Evolutionary conservation across 2,329 filamentous ascomycete genomes (phyloP).

Genomic region (Pyrenochaeta sp.): DNA sequence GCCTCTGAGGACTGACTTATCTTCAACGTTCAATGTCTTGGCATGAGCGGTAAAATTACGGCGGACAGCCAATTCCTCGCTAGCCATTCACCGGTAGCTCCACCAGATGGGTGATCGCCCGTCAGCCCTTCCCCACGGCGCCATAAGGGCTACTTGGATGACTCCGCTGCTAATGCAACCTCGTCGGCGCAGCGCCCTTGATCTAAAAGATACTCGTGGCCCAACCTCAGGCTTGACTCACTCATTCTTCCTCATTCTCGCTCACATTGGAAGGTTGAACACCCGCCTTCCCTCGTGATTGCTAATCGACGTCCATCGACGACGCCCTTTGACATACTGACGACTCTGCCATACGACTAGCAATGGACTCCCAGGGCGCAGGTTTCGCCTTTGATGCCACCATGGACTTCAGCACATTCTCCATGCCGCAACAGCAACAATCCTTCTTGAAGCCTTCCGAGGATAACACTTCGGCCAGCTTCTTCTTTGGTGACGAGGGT

Average conservation of each 20-base stretch:
- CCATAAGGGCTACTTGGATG: slow-evolving; percentile 24
- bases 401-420: slow-evolving; percentile 41
- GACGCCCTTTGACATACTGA: slow-evolving; percentile 29
- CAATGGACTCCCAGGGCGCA: slow-evolving; percentile 38
- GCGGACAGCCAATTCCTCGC: slow-evolving; percentile 6
- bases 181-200: slow-evolving; percentile 27
- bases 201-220: slow-evolving; percentile 31
- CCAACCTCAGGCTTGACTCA: slow-evolving; percentile 41
- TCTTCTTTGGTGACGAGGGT: slow-evolving; percentile 44
- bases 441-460: slow-evolving; percentile 36
- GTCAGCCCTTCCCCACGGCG: slow-evolving; percentile 20
- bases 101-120: slow-evolving; percentile 8
- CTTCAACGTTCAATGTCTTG: slow-evolving; percentile 8
- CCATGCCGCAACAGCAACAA: slow-evolving; percentile 26
- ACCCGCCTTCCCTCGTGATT: slow-evolving; percentile 24
- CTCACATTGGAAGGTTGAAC: slow-evolving; percentile 29
- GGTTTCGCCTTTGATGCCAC: slow-evolving; percentile 41
- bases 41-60: slow-evolving; percentile 12
- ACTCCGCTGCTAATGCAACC: slow-evolving; percentile 17
- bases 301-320: slow-evolving; percentile 21
- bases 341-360: slow-evolving; percentile 13
- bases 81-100: slow-evolving; percentile 22
- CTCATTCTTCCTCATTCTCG: slow-evolving; percentile 38
- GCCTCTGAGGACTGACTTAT: not conserved
- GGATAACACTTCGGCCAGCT: slow-evolving; percentile 40